phyloP scores from a whole-genome alignment of 2,329 filamentous ascomycete species.

The Nigrospora sphaerica region DNA sequence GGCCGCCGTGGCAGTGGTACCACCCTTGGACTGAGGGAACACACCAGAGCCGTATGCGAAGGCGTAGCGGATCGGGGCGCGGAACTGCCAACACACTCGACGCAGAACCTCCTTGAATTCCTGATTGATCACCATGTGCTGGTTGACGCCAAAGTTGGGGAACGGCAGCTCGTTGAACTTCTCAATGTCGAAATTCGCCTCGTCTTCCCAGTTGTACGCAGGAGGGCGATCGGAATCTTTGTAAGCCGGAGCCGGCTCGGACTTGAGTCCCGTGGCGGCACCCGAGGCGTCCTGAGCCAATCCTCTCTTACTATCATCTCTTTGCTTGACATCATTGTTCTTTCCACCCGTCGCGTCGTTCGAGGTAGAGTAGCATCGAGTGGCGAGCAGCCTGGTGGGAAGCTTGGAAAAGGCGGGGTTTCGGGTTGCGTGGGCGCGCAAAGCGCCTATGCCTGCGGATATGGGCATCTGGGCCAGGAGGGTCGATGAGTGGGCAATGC shows the following conservation, averaged over 20 bases:
- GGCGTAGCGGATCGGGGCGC: constrained; percentile 88
- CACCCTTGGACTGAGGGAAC: constrained; percentile 65
- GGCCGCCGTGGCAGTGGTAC: constrained; percentile 45
- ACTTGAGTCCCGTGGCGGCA: constrained; percentile 7
- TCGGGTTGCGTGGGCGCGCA: too few relatives aligned
- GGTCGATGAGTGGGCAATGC: too few relatives aligned
- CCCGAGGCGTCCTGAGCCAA: constrained; percentile 10
- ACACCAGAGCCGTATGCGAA: constrained; percentile 98
- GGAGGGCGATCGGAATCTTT: constrained; percentile 11
- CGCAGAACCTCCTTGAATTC: constrained; percentile 90
- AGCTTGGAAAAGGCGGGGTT: background rate
- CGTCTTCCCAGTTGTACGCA: constrained; percentile 63
- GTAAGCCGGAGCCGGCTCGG: constrained; percentile 16
- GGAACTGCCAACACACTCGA: constrained; percentile 83
- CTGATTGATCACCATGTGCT: constrained; percentile 91
- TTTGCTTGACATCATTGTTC: constrained; percentile 14
- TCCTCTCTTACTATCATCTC: constrained; percentile 13
- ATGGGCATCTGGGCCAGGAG: too few relatives aligned
- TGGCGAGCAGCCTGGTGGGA: constrained; percentile 8
- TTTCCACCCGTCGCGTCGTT: constrained; percentile 3
- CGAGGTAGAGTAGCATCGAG: constrained; percentile 6
- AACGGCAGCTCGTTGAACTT: constrained; percentile 72
- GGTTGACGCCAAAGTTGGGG: constrained; percentile 83
- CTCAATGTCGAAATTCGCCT: constrained; percentile 63
- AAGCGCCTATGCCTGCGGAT: too few relatives aligned